Evolutionary conservation across 257 asterid species (phyloP).

Genomic region (Scutellaria baicalensis): DNA sequence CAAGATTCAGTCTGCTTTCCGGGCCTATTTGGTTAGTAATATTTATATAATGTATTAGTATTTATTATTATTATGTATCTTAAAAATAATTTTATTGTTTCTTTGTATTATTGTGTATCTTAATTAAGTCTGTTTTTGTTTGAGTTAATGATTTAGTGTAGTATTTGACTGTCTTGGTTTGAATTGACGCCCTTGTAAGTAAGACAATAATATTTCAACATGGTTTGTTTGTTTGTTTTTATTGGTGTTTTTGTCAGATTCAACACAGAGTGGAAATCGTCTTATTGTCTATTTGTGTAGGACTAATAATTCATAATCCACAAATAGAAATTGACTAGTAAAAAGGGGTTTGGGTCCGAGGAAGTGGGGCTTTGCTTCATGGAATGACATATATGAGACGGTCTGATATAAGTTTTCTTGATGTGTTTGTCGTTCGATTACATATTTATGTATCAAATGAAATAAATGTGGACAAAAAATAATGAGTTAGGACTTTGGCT

Average conservation of each 20-base stretch:
- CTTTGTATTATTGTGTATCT: not conserved
- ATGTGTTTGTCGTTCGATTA: not conserved
- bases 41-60: too few relatives aligned
- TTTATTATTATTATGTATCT: too few relatives aligned
- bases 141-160: not conserved
- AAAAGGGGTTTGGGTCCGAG: too few relatives aligned
- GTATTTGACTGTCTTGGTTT: not conserved
- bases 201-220: not conserved
- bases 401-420: not conserved
- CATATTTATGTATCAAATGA: not conserved
- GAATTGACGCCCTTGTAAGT: not conserved
- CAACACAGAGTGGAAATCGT: not conserved
- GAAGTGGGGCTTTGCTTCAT: too few relatives aligned
- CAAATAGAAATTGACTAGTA: too few relatives aligned
- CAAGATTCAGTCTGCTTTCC: conserved; percentile 78
- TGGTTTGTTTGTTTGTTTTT: not conserved
- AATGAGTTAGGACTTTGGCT: not conserved
- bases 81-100: not conserved
- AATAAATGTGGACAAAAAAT: not conserved
- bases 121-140: not conserved
- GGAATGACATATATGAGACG: too few relatives aligned
- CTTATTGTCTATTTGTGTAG: too few relatives aligned
- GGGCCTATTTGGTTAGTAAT: conserved; percentile 67
- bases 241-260: not conserved
- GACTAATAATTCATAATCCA: too few relatives aligned